Evolutionary conservation across 805 yeast genomes (phyloP), one percentile per base, ranked within the genome.

Genomic region (Suhomyces kilbournensis): DNA sequence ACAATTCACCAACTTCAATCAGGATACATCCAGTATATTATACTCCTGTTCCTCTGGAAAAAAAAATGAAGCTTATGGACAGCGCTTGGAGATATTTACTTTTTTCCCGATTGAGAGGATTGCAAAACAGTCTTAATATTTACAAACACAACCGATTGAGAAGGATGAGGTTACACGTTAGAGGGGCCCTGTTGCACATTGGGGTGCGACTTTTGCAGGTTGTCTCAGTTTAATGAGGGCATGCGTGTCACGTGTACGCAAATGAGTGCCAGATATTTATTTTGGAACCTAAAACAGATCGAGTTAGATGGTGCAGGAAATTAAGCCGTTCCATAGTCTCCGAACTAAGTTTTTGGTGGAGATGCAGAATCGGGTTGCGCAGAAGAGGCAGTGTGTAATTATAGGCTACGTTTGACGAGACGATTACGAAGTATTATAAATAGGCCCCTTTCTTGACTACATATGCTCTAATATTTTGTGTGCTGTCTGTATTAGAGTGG

Each of bases 91-190:
- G 44, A 44, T 56, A 51, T 56, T 56, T 52, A 48, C 35, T 15
- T 53, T 50, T 56, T 53, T 23, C 60, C 57, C 42, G 14, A 54
- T 48, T 15, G 40, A 55, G 54, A 17, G 42, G 44, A 40, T 49
- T 46, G 47, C 52, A 48, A 51, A 56, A 56, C 55, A 56, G 19
- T 32, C 15, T 20, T 34, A 39, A 25, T 52, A 49, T 47, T 47
- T 49, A 49, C 55, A 52, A 52, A 52, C 35, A 30, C 39, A 28
- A 32, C 53, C 48, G 42, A 54, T 46, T 45, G 39, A 50, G 51
- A 8, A 25, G 42, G 45, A 42, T 42, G 30, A 23, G 23, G 23
- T 38, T 38, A 38, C 42, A 38, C 42, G 42, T 38, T 38, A 19
- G 42, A 10, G 42, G n/a, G 23, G 20, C 23, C 9, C 4, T 38